phyloP scores from a whole-genome alignment of 108 stramenopile genomes.

The Chaetoceros tenuissimus region DNA sequence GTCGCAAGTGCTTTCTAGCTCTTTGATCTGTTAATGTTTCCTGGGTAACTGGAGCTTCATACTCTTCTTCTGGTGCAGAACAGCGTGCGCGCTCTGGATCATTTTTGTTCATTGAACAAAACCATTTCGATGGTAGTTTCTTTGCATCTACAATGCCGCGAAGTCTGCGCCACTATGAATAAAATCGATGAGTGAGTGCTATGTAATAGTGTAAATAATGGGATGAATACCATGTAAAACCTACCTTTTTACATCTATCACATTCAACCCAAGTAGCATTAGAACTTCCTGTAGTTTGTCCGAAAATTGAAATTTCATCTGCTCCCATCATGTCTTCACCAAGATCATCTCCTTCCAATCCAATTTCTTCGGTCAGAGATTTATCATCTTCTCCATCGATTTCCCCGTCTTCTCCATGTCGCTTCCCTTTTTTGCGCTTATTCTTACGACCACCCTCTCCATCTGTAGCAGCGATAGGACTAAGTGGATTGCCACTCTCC shows the following conservation, averaged over 20 bases:
- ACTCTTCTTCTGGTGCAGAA: constrained; percentile 80
- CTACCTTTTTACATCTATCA: constrained; percentile 84
- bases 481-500: constrained; percentile 1
- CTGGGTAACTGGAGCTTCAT: constrained; percentile 63
- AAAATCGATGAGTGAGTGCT: background rate
- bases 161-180: constrained; percentile 73
- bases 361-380: constrained; percentile 1
- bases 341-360: background rate
- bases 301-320: constrained; percentile 78
- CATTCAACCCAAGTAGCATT: constrained; percentile 88
- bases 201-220: background rate
- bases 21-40: constrained; percentile 77
- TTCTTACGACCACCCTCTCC: constrained; percentile 59
- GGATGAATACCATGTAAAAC: background rate
- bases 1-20: constrained; percentile 71
- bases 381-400: constrained; percentile 21
- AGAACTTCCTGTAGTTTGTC: constrained; percentile 66
- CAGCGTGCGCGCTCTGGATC: constrained; percentile 80
- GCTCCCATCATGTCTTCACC: constrained; percentile 28
- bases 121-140: constrained; percentile 82
- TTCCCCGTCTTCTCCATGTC: constrained; percentile 12
- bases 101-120: constrained; percentile 83
- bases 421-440: constrained; percentile 46
- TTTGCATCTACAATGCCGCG: constrained; percentile 81
- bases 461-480: background rate